phyloP scores from a whole-genome alignment of 495 filamentous ascomycete species.

The Parmelia sp. region DNA sequence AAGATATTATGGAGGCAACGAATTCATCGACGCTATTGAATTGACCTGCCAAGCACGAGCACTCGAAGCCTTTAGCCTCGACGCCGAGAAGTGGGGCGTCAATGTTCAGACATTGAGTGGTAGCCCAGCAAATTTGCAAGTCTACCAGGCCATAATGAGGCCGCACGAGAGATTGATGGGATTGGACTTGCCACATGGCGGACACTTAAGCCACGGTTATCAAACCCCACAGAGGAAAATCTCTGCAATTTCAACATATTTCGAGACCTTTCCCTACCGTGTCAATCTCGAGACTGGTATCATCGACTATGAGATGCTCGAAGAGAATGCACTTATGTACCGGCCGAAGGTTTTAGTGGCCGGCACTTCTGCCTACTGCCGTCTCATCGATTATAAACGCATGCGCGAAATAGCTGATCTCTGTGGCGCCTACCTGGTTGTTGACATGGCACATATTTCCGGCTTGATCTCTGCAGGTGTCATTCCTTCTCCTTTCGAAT shows the following conservation, averaged over 20 bases:
- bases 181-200: conserved; percentile 93
- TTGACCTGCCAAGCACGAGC: conserved; percentile 93
- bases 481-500: conserved; percentile 87
- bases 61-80: conserved; percentile 82
- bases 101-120: conserved; percentile 89
- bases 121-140: conserved; percentile 93
- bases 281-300: conserved; percentile 87
- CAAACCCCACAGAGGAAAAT: conserved; percentile 91
- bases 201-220: conserved; percentile 97
- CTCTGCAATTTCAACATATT: conserved; percentile 89
- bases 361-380: conserved; percentile 97
- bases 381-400: conserved; percentile 91
- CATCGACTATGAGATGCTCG: conserved; percentile 92
- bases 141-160: conserved; percentile 96
- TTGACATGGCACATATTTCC: conserved; percentile 99
- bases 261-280: conserved; percentile 90
- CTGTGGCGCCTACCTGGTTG: conserved; percentile 88
- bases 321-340: conserved; percentile 89
- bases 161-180: conserved; percentile 97
- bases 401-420: conserved; percentile 96
- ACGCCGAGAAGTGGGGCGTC: conserved; percentile 90
- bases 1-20: conserved; percentile 98
- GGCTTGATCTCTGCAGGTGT: conserved; percentile 89
- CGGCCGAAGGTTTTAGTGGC: conserved; percentile 93
- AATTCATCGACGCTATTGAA: conserved; percentile 97